These are phyloP conservation scores for Anisodus tanguticus DNA, from an alignment of 257 asterid species.

Conservation along the genomic window DNA sequence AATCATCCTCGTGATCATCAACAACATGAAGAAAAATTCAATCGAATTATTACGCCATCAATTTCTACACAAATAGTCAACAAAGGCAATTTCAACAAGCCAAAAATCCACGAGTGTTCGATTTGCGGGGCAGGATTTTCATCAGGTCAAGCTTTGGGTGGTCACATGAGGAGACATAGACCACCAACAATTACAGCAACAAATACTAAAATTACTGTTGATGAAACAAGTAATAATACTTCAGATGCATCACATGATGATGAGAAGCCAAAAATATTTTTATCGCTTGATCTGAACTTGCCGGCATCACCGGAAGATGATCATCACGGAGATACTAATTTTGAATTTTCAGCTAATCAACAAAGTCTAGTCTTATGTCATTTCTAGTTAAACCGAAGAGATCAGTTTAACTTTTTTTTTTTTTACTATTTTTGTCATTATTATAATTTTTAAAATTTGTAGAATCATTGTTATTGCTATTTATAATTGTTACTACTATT, in stretches of 20 bases:
- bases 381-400: slow-evolving; percentile 6
- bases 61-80: slow-evolving; percentile 26
- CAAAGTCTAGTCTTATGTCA: slow-evolving; percentile 34
- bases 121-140: slow-evolving; percentile 33
- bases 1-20: slow-evolving; percentile 16
- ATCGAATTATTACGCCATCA: slow-evolving; percentile 27
- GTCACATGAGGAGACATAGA: slow-evolving; percentile 36
- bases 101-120: slow-evolving; percentile 32
- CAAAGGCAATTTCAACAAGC: slow-evolving; percentile 28
- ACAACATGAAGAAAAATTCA: background rate
- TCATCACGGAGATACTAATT: slow-evolving; percentile 24
- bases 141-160: slow-evolving; percentile 35
- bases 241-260: slow-evolving; percentile 6
- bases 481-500: slow-evolving; percentile 24
- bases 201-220: background rate
- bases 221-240: slow-evolving; percentile 5
- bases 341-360: slow-evolving; percentile 26
- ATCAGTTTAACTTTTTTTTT: background rate
- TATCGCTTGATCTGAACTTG: slow-evolving; percentile 31
- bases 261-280: background rate
- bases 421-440: background rate
- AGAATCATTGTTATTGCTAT: slow-evolving; percentile 28
- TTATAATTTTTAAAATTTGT: slow-evolving; percentile 25
- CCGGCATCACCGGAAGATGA: slow-evolving; percentile 36
- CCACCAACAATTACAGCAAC: slow-evolving; percentile 26